Base-by-base conservation (phyloP, 495 filamentous ascomycete genomes). In the Aspergillus funiculosus region DNA sequence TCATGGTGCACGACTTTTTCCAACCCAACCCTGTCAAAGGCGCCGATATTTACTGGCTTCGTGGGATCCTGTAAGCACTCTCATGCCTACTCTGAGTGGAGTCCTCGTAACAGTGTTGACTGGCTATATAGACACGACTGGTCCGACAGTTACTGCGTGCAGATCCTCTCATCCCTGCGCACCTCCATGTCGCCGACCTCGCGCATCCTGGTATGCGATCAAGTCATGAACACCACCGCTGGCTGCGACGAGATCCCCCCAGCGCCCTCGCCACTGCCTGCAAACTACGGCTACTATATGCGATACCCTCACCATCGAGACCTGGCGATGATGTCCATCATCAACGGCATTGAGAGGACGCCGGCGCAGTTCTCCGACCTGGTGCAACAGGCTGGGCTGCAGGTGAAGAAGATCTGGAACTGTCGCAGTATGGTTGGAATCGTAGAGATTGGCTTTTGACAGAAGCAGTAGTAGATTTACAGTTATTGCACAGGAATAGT, bases 1-100 rank as follows among this genome's bases (percentile, higher is more conserved):
- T 72, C 47, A 45, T 63, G 41, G 43, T 39, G 14, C 68, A 74
- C 28, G 62, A 70, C 31, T 71, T 72, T 39, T 74, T 71, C 56
- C 17, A 53, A 5, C 6, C 30, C 20, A 69, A 74, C 30, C 66
- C 71, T 2, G 50, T 64, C 39, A 49, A 54, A 14, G 48, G 53
- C 9, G 71, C 68, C 0, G 68, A 66, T 20, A 52, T 71, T 4
- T 74, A 74, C 39, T 67, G 62, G 60, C 48, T 71, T 2, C 62
- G 68, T 11, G 62, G 52, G 9, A 65, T 74, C 14, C 30, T 72
- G 49, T 46, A 24, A 26, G 48, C 15, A 2, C 15, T 29, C 34
- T 22, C 24, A 27, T 8, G 14, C 5, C 27, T 6, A 20, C 19
- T 21, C 28, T 11, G 3, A 32, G n/a, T n/a, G n/a, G n/a, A n/a